Evolutionary conservation across 208 protist species (phyloP).

Genomic region (Leishmania lainsoni): DNA sequence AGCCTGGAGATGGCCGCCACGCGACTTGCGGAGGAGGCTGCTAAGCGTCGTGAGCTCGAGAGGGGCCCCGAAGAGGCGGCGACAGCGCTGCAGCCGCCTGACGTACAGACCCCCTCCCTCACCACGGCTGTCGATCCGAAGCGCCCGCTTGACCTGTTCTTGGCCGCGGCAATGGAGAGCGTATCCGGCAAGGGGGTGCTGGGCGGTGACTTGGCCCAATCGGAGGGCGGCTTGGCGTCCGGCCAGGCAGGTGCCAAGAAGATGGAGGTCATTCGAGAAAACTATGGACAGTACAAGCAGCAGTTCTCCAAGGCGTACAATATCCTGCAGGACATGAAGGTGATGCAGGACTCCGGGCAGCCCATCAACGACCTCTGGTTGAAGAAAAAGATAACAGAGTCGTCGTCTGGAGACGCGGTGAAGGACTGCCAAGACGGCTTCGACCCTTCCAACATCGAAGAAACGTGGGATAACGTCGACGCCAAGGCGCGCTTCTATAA

Average conservation of each 20-base stretch:
- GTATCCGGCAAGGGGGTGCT: slow-evolving; percentile 29
- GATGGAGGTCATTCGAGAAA: slow-evolving; percentile 44
- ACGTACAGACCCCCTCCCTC: slow-evolving; percentile 11
- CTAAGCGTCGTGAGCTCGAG: slow-evolving; percentile 20
- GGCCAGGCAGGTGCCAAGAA: slow-evolving; percentile 12
- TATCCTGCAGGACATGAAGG: slow-evolving; percentile 83
- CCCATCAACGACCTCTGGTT: slow-evolving; percentile 84
- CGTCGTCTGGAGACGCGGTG: slow-evolving; percentile 40
- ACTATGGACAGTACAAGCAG: slow-evolving; percentile 74
- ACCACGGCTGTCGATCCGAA: slow-evolving; percentile 11
- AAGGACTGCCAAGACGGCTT: slow-evolving; percentile 68
- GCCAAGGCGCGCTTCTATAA: slow-evolving; percentile 89
- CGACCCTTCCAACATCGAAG: slow-evolving; percentile 73
- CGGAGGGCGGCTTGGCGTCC: slow-evolving; percentile 6
- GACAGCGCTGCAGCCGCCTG: slow-evolving; percentile 26
- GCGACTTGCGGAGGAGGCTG: slow-evolving; percentile 28
- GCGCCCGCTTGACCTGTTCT: slow-evolving; percentile 25
- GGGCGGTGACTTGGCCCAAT: slow-evolving; percentile 33
- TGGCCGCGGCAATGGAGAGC: slow-evolving; percentile 14
- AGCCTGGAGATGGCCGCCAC: slow-evolving; percentile 42
- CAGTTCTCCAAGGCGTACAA: slow-evolving; percentile 79
- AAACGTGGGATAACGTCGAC: slow-evolving; percentile 82
- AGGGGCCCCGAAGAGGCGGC: slow-evolving; percentile 24
- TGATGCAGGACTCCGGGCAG: slow-evolving; percentile 63
- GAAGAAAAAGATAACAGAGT: slow-evolving; percentile 62